phyloP scores from a whole-genome alignment of 2,329 filamentous ascomycete species.

The Diaporthe destruens region DNA sequence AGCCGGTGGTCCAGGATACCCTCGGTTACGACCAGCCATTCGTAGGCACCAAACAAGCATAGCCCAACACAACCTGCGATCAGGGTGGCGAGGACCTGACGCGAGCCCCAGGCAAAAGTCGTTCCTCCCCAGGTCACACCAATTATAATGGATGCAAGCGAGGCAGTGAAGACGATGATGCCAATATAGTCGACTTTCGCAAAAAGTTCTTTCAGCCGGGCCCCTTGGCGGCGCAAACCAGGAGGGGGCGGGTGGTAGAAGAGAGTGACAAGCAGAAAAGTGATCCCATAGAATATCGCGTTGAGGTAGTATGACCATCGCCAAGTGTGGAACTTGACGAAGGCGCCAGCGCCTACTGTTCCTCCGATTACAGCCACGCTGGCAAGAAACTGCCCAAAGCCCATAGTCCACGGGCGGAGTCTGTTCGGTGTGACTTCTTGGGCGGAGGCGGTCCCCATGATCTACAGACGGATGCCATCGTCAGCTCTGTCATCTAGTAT shows the following conservation, averaged over 20 bases:
- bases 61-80: slow-evolving; percentile 22
- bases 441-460: slow-evolving; percentile 33
- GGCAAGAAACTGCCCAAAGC: slow-evolving; percentile 28
- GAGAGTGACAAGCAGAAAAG: slow-evolving; percentile 4
- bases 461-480: not conserved
- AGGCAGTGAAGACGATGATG: slow-evolving; percentile 34
- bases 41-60: slow-evolving; percentile 23
- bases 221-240: slow-evolving; percentile 30
- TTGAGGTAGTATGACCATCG: slow-evolving; percentile 39
- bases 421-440: slow-evolving; percentile 36
- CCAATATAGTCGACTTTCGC: slow-evolving; percentile 34
- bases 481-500: not conserved
- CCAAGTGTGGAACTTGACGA: slow-evolving; percentile 37
- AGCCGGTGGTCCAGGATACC: slow-evolving; percentile 38
- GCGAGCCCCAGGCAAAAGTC: slow-evolving; percentile 33
- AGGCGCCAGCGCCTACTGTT: slow-evolving; percentile 33
- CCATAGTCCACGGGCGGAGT: slow-evolving; percentile 23
- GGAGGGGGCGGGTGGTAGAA: slow-evolving; percentile 39
- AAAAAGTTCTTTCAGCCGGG: not conserved
- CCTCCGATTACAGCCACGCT: slow-evolving; percentile 32
- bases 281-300: slow-evolving; percentile 30
- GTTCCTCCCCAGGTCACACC: slow-evolving; percentile 36
- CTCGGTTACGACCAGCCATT: slow-evolving; percentile 15
- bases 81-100: slow-evolving; percentile 27
- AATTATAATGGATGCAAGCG: slow-evolving; percentile 27